Evolutionary conservation across 2,329 filamentous ascomycete genomes (phyloP).

Genomic region (Phialophora verrucosa): DNA sequence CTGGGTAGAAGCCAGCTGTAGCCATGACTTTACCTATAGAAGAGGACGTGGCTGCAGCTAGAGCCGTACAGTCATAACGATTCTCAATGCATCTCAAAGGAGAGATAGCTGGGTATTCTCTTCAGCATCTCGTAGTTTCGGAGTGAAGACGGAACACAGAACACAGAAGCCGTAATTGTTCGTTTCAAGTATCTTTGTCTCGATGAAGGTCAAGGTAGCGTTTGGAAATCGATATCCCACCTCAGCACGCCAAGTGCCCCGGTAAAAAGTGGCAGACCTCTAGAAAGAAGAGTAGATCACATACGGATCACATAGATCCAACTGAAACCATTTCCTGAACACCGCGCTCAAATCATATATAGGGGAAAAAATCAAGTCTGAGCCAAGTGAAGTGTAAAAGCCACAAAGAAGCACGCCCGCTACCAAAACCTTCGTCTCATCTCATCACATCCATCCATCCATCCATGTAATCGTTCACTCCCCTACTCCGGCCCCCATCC

Average conservation of each 20-base stretch:
- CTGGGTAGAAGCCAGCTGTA: neutral
- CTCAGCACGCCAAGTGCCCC: too few species aligned
- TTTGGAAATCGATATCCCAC: too few species aligned
- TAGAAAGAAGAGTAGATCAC: neutral
- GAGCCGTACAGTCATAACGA: too few species aligned
- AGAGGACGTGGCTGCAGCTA: too few species aligned
- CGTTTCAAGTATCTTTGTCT: too few species aligned
- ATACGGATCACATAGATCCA: neutral
- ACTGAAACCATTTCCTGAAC: conserved; percentile 6
- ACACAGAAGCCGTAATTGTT: too few species aligned
- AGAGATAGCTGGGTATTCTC: too few species aligned
- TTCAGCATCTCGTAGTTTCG: too few species aligned
- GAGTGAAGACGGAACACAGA: too few species aligned
- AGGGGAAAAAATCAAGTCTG: neutral
- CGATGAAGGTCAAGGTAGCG: too few species aligned
- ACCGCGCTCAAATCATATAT: conserved; percentile 5
- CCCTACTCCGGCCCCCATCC: conserved; percentile 41
- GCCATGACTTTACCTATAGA: too few species aligned
- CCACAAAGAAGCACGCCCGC: neutral
- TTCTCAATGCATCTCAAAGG: too few species aligned
- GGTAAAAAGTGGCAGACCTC: neutral
- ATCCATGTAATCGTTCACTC: neutral
- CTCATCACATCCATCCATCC: neutral
- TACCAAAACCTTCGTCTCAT: neutral
- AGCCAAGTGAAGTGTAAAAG: neutral